Base-by-base conservation (phyloP, 495 filamentous ascomycete genomes). In the Cetradonia linearis region DNA sequence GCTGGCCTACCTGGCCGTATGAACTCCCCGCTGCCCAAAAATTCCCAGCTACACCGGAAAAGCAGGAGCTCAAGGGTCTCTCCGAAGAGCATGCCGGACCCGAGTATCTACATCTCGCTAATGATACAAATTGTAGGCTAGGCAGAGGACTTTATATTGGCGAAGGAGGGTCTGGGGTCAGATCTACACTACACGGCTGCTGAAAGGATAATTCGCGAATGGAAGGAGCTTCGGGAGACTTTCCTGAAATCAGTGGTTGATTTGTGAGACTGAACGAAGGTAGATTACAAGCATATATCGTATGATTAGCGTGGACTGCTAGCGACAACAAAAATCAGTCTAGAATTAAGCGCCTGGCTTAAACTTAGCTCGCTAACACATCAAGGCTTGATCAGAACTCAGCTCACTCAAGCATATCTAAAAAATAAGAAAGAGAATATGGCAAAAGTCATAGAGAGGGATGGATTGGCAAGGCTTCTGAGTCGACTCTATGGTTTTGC, bases 61-160 rank as follows among this genome's bases (percentile, higher is more conserved):
- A 53, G 2, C 60, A 54, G n/a, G 37, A 69, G 56, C 28, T 74
- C 11, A 74, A 72, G 55, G 48, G 62, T 6, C 20, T 68, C 3
- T 74, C 73, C 38, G 72, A 73, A 28, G 62, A 72, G 3, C 62
- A 63, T 37, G 65, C 68, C 23, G 69, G 69, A 27, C 8, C 27
- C 2, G 62, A 65, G 3, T 71, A 66, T 38, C 8, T 44, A 16
- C 57, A 55, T 7, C 60, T 70, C 48, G 69, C 70, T 4, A 72
- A 71, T 33, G n/a, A 16, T 20, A 38, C 62, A 1, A 36, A 28
- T 23, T 71, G 63, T 58, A 64, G 67, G 13, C 25, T 72, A 2
- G 65, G 65, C 1, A 61, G 70, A 25, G 55, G 23, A n/a, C 60
- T 72, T 37, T 33, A 57, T 46, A 4, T 20, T 57, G 6, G 53